Conservation (phyloP, 495 filamentous ascomycete genomes). For the Acidomyces sp. region DNA sequence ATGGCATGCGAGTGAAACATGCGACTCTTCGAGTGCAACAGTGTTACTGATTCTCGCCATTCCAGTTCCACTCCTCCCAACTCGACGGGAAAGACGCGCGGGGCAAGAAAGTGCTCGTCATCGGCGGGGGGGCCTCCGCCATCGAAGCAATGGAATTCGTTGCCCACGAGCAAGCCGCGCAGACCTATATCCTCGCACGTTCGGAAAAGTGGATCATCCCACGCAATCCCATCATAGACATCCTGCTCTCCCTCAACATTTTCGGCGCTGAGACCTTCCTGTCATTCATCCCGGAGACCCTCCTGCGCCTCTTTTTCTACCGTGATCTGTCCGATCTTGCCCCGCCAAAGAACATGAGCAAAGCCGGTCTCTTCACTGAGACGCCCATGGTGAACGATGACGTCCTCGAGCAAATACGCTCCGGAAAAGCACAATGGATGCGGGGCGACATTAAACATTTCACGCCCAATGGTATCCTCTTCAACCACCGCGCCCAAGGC, state of each 20-base stretch:
- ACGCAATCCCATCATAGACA: slow-evolving; percentile 59
- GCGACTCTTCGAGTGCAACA: too few relatives aligned
- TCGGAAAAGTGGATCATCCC: slow-evolving; percentile 83
- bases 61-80: slow-evolving; percentile 62
- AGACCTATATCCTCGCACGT: slow-evolving; percentile 60
- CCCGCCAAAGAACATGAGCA: slow-evolving; percentile 36
- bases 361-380: slow-evolving; percentile 64
- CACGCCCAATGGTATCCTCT: slow-evolving; percentile 45
- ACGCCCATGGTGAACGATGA: slow-evolving; percentile 81
- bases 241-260: slow-evolving; percentile 61
- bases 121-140: slow-evolving; percentile 70
- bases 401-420: slow-evolving; percentile 64
- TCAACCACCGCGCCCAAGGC: slow-evolving; percentile 58
- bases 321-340: slow-evolving; percentile 69
- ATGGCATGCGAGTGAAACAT: too few relatives aligned
- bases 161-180: slow-evolving; percentile 47
- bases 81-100: slow-evolving; percentile 57
- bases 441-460: slow-evolving; percentile 63
- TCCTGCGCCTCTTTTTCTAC: slow-evolving; percentile 71
- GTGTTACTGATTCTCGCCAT: too few relatives aligned
- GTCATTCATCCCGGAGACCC: slow-evolving; percentile 62
- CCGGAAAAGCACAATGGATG: slow-evolving; percentile 62
- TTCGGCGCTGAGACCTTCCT: slow-evolving; percentile 63
- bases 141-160: slow-evolving; percentile 79
- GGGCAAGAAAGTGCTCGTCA: slow-evolving; percentile 58